Evolutionary conservation across 1,139 yeast species (phyloP).

Genomic region (Entelexis paramagnoliae): DNA sequence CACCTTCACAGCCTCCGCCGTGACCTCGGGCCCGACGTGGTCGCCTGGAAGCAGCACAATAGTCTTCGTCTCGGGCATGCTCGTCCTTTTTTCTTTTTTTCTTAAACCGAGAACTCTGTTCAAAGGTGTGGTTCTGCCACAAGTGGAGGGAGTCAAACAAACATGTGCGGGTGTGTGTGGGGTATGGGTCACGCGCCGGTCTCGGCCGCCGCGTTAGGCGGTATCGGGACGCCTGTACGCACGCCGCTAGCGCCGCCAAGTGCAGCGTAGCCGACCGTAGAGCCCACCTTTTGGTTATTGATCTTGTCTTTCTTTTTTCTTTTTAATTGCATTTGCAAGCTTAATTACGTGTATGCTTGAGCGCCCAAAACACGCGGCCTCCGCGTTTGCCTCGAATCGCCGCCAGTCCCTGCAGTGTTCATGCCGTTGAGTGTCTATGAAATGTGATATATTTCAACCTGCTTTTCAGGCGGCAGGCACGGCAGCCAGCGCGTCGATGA

Average conservation of each 20-base stretch:
- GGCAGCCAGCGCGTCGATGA: slow-evolving; percentile 47
- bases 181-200: slow-evolving; percentile 7
- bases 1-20: slow-evolving; percentile 84
- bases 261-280: too few species aligned
- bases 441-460: too few species aligned
- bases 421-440: too few species aligned
- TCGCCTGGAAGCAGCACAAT: slow-evolving; percentile 88
- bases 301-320: too few species aligned
- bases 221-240: slow-evolving; percentile 1
- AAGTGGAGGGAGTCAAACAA: not conserved
- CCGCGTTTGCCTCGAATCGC: too few species aligned
- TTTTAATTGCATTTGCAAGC: too few species aligned
- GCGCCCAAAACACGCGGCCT: too few species aligned
- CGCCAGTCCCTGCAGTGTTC: too few species aligned
- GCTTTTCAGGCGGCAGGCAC: not conserved
- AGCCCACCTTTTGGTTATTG: too few species aligned
- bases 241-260: too few species aligned
- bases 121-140: not conserved
- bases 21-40: slow-evolving; percentile 88
- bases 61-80: slow-evolving; percentile 11
- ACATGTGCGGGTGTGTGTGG: not conserved
- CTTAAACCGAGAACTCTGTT: not conserved
- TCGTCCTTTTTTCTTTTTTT: not conserved
- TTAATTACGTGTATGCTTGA: too few species aligned
- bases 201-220: not conserved